Evolutionary conservation across 2,329 filamentous ascomycete species (phyloP), one percentile per base, ranked within the genome.

Genomic region (Claviceps africana): DNA sequence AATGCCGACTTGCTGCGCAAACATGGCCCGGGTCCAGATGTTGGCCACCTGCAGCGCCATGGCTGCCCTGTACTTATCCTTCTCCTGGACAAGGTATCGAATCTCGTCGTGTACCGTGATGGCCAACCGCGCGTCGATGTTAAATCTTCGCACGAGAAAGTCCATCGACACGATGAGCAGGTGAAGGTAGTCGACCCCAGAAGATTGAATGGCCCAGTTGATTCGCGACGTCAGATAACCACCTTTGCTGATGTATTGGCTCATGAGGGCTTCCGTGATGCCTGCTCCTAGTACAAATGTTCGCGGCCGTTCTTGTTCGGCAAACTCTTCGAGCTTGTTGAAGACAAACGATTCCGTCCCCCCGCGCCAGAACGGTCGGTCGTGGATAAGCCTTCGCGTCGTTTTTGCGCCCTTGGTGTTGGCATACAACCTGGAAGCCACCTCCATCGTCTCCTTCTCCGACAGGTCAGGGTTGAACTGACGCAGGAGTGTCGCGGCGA

Each of bases 41-140:
- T 98, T 98, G 54, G 90, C 83, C 8, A 98, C 78, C 66, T 98
- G 93, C 13, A 98, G 73, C 1, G 94, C 93, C 82, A 98, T 86
- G 11, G 91, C 91, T 2, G 86, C 83, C 42, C 86, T 81, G 62
- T 97, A 98, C 61, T 85, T 87, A 68, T 98, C 89, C 55, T 86
- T 74, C 2, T 90, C 78, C 61, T 83, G 84, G 43, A 95, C 89
- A 0, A 98, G 76, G 62, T 98, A 98, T 17, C 93, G 80, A 56
- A 98, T 97, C 68, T 98, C 94, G 62, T 98, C 94, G 65, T 98
- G 93, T 0, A 98, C 93, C 0, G 91, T 97, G 55, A 98, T 88
- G 17, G 91, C 81, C 1, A 98, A 73, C 1, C 94, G 86, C 4
- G 89, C 89, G 51, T 86, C 69, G 55, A 98, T 81, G 61, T 87